Percentiles rank a stretch among this genome's conserved stretches.
phyloP scores from a whole-genome alignment of 2,329 filamentous ascomycete genomes.

The Penicillium carneum region DNA sequence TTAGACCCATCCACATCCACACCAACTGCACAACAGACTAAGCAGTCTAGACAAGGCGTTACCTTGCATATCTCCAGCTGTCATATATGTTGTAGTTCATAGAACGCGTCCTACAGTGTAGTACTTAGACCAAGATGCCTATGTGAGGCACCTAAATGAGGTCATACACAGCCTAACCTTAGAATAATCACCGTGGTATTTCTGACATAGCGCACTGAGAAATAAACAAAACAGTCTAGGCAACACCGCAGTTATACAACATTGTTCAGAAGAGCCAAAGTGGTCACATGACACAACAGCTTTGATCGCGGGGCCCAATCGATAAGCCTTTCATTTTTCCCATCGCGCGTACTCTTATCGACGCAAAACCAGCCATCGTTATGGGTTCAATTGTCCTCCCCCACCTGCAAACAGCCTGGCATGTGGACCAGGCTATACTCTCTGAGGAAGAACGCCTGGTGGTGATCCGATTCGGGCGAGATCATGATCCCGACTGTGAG shows the following conservation, averaged over 20 bases:
- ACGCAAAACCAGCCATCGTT: conserved; percentile 22
- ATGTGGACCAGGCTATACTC: conserved; percentile 95
- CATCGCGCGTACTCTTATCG: conserved; percentile 4
- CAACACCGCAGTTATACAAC: neutral
- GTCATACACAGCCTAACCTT: neutral
- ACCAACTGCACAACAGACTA: too few species aligned
- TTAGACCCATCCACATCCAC: too few species aligned
- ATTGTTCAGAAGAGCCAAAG: neutral
- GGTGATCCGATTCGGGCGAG: conserved; percentile 88
- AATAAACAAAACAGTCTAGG: too few species aligned
- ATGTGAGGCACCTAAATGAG: too few species aligned
- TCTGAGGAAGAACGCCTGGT: conserved; percentile 84
- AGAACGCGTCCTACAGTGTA: neutral
- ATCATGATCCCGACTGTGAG: conserved; percentile 76
- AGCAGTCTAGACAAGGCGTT: too few species aligned
- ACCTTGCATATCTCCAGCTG: too few species aligned
- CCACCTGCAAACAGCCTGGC: conserved; percentile 90
- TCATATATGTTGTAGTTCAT: neutral
- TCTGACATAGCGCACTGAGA: neutral
- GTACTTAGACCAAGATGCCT: neutral
- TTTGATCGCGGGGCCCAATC: conserved; percentile 26
- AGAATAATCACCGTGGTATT: neutral
- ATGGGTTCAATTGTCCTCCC: conserved; percentile 91
- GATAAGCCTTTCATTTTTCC: conserved; percentile 31
- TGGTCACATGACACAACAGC: conserved; percentile 24